phyloP scores from a whole-genome alignment of 2,329 filamentous ascomycete genomes.

The Aspergillus sp. region DNA sequence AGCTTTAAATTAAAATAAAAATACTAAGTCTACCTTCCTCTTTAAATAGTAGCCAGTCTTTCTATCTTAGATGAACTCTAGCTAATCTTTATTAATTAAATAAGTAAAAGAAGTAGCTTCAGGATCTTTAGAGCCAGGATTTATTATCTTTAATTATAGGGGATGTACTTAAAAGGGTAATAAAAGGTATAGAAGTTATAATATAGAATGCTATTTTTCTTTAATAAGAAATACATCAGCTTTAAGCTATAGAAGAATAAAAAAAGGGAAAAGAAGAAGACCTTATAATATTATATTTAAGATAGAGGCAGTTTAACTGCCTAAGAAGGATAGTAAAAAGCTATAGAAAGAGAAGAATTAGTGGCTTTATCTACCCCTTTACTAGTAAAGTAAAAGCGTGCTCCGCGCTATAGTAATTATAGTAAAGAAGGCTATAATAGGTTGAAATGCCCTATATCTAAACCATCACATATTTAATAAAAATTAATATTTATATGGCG shows the following conservation, averaged over 20 bases:
- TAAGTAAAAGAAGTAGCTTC: background rate
- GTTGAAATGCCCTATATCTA: too few relatives aligned
- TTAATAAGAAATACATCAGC: background rate
- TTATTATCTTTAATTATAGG: background rate
- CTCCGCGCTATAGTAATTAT: background rate
- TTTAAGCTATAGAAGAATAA: background rate
- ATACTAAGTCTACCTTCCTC: background rate
- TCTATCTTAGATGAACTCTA: background rate
- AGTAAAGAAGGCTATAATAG: too few relatives aligned
- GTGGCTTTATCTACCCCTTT: too few relatives aligned
- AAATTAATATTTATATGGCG: too few relatives aligned
- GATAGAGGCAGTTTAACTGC: background rate
- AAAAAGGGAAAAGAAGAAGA: background rate
- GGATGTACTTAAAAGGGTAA: background rate
- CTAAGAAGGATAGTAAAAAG: background rate
- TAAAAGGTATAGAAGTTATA: background rate
- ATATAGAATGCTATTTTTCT: background rate
- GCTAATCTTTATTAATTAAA: background rate
- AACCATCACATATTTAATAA: too few relatives aligned
- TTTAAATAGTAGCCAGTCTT: background rate
- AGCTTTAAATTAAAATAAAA: conserved; percentile 1
- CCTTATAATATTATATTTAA: background rate
- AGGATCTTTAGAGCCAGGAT: background rate
- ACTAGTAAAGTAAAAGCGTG: background rate
- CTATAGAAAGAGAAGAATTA: background rate